Base-by-base conservation (phyloP, 345 rosid genomes). In the Lenwebbia sp. region DNA sequence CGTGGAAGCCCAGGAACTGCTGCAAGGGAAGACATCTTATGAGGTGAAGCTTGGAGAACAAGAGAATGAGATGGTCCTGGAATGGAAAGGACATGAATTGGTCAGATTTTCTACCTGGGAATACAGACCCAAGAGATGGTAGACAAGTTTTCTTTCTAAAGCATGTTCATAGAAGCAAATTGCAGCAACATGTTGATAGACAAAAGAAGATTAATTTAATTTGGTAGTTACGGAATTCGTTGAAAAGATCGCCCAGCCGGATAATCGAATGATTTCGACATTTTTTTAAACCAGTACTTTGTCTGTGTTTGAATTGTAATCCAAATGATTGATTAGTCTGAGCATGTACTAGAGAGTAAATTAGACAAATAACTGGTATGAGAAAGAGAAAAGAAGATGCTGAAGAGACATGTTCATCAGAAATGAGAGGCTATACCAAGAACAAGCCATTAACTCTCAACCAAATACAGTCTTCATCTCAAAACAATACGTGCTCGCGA, bases 1-100 rank as follows among this genome's bases (percentile, higher is more conserved):
- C 82, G 90, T 55, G 84, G 95, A 94, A 87, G 92, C 89, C 26
- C 87, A 58, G 86, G 94, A 90, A 85, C 65, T 90, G 87, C 90
- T 88, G 89, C 86, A 33, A 58, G 91, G 85, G 52, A 87, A 85
- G 25, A 86, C 85, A 54, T 76, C 47, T n/a, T 94, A 87, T 65
- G 90, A 82, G n/a, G 93, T 92, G 86, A 90, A 65, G 17, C 65
- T 86, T 60, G 93, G 90, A 60, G 94, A 87, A 2, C 25, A 50
- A 15, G 86, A 85, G 82, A 91, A 91, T 44, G 92, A 90, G 86
- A 88, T 93, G 83, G 85, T 88, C 81, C 87, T 92, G 86, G 92
- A 87, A 33, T 91, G 92, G 93, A 88, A 83, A 56, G 91, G 91
- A 82, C 88, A 84, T 44, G 89, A 90, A 5, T 50, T 93, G 14